Conservation (phyloP, 306 rosid species). For the Ormosia emarginata region DNA sequence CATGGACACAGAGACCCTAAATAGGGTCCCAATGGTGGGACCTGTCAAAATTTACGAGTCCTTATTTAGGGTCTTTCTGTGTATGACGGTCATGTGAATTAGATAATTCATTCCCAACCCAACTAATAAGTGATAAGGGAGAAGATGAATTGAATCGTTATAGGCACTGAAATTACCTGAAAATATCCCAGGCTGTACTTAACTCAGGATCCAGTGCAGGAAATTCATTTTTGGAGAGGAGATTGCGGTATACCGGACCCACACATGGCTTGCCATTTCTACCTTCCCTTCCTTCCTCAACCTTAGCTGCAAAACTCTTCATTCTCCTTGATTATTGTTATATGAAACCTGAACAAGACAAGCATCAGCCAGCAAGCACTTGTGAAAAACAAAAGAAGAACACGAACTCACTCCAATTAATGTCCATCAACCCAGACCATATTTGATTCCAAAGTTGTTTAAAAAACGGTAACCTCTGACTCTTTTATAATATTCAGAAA, state of each 20-base stretch:
- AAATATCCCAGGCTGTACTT: slow-evolving; percentile 75
- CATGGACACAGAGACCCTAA: too few species aligned
- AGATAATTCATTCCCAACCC: too few species aligned
- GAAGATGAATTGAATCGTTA: too few species aligned
- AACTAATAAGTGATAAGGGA: too few species aligned
- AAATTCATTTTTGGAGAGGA: slow-evolving; percentile 46
- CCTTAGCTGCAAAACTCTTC: slow-evolving; percentile 62
- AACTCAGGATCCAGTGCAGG: slow-evolving; percentile 64
- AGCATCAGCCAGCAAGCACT: neutral
- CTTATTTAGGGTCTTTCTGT: too few species aligned
- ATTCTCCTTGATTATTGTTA: slow-evolving; percentile 14
- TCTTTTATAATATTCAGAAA: neutral
- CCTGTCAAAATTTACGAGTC: too few species aligned
- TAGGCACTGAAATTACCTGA: slow-evolving; percentile 42
- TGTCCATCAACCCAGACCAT: neutral
- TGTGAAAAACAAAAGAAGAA: neutral
- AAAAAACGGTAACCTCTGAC: neutral
- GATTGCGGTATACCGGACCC: slow-evolving; percentile 82
- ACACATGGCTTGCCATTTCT: slow-evolving; percentile 58
- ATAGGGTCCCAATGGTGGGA: too few species aligned
- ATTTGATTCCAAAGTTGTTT: neutral
- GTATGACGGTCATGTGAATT: too few species aligned
- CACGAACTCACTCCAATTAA: neutral
- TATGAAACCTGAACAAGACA: slow-evolving; percentile 27
- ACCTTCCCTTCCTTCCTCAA: slow-evolving; percentile 83